Base-by-base conservation (phyloP, 768 basidiomycete species). In the Kwoniella sp. region DNA sequence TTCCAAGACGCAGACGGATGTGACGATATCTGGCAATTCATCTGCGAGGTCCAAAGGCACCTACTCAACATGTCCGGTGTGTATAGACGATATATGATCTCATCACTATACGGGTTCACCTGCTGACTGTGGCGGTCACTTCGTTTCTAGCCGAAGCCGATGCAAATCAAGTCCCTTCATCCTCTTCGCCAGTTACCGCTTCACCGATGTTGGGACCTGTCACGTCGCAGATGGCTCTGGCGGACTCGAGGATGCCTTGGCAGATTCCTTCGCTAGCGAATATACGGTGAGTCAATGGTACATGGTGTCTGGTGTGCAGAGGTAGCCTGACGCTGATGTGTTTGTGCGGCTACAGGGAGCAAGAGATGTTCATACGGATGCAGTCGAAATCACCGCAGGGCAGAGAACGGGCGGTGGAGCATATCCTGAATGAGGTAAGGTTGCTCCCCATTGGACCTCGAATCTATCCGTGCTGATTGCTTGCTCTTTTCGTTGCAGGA, bases 1-100 rank as follows among this genome's bases (percentile, higher is more conserved):
- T 99, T 99, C 73, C 95, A 97, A 77, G 95, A 97, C 73, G 87
- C 91, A 0, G 91, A 93, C 67, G 96, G 94, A 30, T 99, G 95
- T 72, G 85, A 88, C 31, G 93, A 98, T 83, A 91, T 98, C 55
- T 99, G 96, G 95, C 90, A 90, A 73, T 99, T 97, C 80, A 95
- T 99, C 72, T 83, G 86, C 67, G 92, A 95, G 75, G 92, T 97
- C 31, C 92, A 93, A 80, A 85, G 87, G 65, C 92, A 94, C 66
- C 57, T 76, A 11, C 67, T 69, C 28, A 67, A 59, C 31, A 55
- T 72, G 55, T 69, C 75, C 34, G 47, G 75, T 76, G 26, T 65
- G 72, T 65, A 31, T 29, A 22, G 34, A 5, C 22, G 28, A 55
- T 22, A 55, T 29, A 4, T 7, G 12, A 22, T 41, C 56, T 25